These are phyloP conservation scores for Nicotiana paniculata DNA, from an alignment of 257 asterid genomes.

Conservation along the genomic window DNA sequence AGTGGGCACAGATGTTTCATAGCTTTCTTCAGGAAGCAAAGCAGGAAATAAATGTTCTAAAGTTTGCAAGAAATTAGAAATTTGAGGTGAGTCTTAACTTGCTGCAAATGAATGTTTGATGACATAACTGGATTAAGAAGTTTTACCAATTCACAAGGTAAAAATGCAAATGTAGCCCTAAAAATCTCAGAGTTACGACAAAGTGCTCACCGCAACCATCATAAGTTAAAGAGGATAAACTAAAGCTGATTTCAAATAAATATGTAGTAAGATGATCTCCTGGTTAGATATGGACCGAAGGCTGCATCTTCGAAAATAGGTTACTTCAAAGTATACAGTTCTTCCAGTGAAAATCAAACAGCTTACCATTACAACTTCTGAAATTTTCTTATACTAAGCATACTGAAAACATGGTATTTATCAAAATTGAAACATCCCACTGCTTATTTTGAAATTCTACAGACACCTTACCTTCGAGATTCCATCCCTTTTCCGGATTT, in stretches of 20 bases:
- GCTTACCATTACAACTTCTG: neutral
- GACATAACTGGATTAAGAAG: neutral
- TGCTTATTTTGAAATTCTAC: constrained; percentile 3
- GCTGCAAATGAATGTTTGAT: neutral
- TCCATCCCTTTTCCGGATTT: constrained; percentile 87
- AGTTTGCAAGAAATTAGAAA: neutral
- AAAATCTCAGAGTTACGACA: neutral
- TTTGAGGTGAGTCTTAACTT: neutral
- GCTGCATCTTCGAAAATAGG: neutral
- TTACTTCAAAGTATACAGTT: neutral
- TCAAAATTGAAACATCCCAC: neutral
- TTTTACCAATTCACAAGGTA: neutral
- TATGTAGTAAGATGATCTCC: neutral
- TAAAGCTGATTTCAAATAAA: neutral
- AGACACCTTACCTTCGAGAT: constrained; percentile 61
- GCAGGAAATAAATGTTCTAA: neutral
- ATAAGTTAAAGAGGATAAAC: neutral
- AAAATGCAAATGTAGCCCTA: neutral
- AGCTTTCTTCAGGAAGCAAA: neutral
- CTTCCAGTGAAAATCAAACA: neutral
- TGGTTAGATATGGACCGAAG: neutral
- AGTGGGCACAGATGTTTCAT: neutral
- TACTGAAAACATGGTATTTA: neutral
- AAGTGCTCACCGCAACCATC: neutral
- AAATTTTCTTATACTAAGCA: neutral